Evolutionary conservation across 2,329 filamentous ascomycete genomes (phyloP), one percentile per base, ranked within the genome.

Genomic region (Cordyceps javanica): DNA sequence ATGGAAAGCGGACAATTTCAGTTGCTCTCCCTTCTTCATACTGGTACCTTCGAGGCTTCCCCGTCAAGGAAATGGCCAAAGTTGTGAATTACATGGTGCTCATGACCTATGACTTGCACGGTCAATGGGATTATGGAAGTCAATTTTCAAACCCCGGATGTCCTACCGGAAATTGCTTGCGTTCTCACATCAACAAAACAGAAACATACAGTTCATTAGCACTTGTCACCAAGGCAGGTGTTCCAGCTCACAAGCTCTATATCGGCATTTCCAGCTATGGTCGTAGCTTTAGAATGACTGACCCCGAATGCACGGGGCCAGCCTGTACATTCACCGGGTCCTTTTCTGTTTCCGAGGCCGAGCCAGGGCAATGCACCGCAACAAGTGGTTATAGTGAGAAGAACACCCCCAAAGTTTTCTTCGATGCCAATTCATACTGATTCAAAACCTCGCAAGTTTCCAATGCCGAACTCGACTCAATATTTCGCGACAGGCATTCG

Each of bases 21-120:
- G 26, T 51, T 10, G 48, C 48, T 26, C 28, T 30, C 6, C 48
- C 48, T 13, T 38, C 48, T 7, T 51, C 21, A 5, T 51, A 39
- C 57, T 74, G 70, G 72, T 75, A 75, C n/a, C 63, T 76, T 0
- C 69, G 68, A 58, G 55, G 58, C 0, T 75, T 71, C 55, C 72
- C 69, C 0, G 69, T 76, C 0, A 59, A 64, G 3, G 55, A 65
- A 0, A 75, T 75, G 42, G 61, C 54, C 0, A 19, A 60, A 2
- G 4, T 59, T 1, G 30, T 70, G 2, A 67, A 71, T 52, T 72
- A 73, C 39, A 64, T 72, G 8, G 60, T 72, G 10, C 70, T 63
- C 58, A 71, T 71, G 68, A 65, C 68, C 0, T 71, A 71, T 34
- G 68, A 71, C 52, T 58, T 72, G 2, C 69, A 70, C 28, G 68